A percentile compares a stretch with the other conserved stretches of the same genome.
These are phyloP conservation scores for Leccinellum albellum DNA, from an alignment of 768 basidiomycete species.

Conservation along the genomic window DNA sequence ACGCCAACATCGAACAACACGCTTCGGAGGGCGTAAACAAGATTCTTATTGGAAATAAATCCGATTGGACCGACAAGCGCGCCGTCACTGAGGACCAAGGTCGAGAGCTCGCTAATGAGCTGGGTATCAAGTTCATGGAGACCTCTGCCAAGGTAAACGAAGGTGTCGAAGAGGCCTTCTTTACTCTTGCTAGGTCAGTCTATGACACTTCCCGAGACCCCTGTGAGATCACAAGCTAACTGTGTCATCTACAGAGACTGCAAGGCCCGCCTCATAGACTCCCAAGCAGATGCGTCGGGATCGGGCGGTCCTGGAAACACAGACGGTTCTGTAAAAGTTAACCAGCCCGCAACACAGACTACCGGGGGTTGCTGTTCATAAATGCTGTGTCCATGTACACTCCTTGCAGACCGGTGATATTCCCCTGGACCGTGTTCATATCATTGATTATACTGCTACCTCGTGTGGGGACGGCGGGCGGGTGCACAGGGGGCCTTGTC, in stretches of 20 bases:
- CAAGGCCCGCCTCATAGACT: constrained; percentile 95
- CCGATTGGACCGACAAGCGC: constrained; percentile 96
- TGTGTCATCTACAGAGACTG: constrained; percentile 65
- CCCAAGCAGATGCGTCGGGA: constrained; percentile 63
- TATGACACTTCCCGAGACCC: neutral
- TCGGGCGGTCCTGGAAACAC: constrained; percentile 36
- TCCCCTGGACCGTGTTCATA: constrained; percentile 2
- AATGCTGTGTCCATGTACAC: constrained; percentile 12
- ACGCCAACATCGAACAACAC: constrained; percentile 96
- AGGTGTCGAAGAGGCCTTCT: constrained; percentile 98
- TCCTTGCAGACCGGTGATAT: neutral
- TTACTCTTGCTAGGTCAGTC: constrained; percentile 87
- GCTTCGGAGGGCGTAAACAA: constrained; percentile 99
- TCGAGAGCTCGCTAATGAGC: constrained; percentile 84
- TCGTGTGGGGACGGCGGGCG: too few relatives aligned
- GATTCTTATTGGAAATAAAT: constrained; percentile 98
- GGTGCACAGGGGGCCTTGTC: too few relatives aligned
- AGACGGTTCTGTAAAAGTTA: constrained; percentile 63
- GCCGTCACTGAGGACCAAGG: constrained; percentile 91
- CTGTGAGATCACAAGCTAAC: neutral
- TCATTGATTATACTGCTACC: neutral
- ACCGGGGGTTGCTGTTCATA: constrained; percentile 53
- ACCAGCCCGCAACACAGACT: constrained; percentile 49
- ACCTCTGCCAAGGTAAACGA: constrained; percentile 97
- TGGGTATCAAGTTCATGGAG: constrained; percentile 96